phyloP scores from a whole-genome alignment of 495 filamentous ascomycete genomes.

The Parathielavia hyrcaniae region DNA sequence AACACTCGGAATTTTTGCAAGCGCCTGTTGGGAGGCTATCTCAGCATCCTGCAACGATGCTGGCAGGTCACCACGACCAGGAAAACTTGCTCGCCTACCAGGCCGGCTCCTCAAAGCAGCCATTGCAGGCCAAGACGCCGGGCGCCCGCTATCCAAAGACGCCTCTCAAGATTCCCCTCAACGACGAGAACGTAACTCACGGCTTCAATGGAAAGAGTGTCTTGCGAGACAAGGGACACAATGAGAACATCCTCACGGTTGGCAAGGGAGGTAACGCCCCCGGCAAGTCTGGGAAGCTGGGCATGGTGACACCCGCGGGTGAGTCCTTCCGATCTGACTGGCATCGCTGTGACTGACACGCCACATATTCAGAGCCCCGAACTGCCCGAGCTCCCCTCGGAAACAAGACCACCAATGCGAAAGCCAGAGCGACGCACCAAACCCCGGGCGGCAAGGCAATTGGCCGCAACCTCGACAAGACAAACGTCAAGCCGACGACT shows the following conservation, averaged over 20 bases:
- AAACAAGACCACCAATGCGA: conserved; percentile 93
- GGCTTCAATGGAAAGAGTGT: conserved; percentile 57
- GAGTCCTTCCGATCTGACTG: background rate
- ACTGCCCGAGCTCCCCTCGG: conserved; percentile 72
- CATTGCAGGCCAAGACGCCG: conserved; percentile 72
- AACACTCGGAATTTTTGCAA: background rate
- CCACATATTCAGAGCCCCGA: conserved; percentile 52
- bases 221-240: conserved; percentile 50
- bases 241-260: conserved; percentile 56
- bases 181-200: conserved; percentile 75
- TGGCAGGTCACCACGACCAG: conserved; percentile 72
- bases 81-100: conserved; percentile 80
- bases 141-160: conserved; percentile 72
- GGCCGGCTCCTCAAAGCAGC: conserved; percentile 70
- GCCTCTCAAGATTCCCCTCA: conserved; percentile 72
- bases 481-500: conserved; percentile 35
- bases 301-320: conserved; percentile 65
- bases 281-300: conserved; percentile 44
- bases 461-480: conserved; percentile 40
- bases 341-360: conserved; percentile 26
- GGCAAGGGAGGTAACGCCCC: conserved; percentile 50
- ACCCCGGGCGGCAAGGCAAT: conserved; percentile 39
- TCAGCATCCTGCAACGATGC: conserved; percentile 46
- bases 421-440: conserved; percentile 62
- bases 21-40: conserved; percentile 17